Evolutionary conservation across 2,329 filamentous ascomycete species (phyloP), one percentile per base, ranked within the genome.

Genomic region (Amphichorda felina): DNA sequence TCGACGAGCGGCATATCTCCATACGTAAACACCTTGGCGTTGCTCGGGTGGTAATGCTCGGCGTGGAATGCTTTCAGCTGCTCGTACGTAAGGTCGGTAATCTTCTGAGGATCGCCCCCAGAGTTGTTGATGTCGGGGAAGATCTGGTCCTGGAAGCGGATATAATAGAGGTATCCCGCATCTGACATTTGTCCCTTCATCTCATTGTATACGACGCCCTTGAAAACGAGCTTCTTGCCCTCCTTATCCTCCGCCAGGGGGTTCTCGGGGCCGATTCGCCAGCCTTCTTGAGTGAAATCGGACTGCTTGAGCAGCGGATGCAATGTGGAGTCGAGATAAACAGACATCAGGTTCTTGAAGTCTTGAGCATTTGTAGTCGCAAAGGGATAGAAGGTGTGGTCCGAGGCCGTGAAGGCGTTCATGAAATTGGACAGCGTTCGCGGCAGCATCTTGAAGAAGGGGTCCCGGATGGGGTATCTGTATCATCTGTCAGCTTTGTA

Each of bases 121-220:
- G 89, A 96, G 61, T 98, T 96, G 62, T 98, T 83, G 55, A 98
- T 82, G 26, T 82, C 81, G 0, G 91, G 91, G 53, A 94, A 91
- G 36, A 98, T 85, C 54, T 91, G 82, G 48, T 96, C 87, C 53
- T 94, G 86, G 59, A 94, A 98, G 36, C 82, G 75, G 45, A 95
- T 94, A 56, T 95, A 96, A 64, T 85, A 98, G 1, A 96, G 66
- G 50, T 98, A 98, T 45, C 86, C 86, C 6, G 89, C 87, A 56
- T 98, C 91, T 2, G 91, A 96, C 79, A 96, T 94, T 53, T 95
- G 88, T 0, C 91, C 91, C 62, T 98, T 98, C 91, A 98, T 98
- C 63, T 98, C 91, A 50, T 98, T 98, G 63, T 96, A 96, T 1
- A 96, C 89, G 2, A 96, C 91, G 18, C 89, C 89, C 63, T 96